Percentiles rank a stretch among this genome's conserved stretches.
phyloP scores from a whole-genome alignment of 768 basidiomycete species.

The Serendipita vermifera region DNA sequence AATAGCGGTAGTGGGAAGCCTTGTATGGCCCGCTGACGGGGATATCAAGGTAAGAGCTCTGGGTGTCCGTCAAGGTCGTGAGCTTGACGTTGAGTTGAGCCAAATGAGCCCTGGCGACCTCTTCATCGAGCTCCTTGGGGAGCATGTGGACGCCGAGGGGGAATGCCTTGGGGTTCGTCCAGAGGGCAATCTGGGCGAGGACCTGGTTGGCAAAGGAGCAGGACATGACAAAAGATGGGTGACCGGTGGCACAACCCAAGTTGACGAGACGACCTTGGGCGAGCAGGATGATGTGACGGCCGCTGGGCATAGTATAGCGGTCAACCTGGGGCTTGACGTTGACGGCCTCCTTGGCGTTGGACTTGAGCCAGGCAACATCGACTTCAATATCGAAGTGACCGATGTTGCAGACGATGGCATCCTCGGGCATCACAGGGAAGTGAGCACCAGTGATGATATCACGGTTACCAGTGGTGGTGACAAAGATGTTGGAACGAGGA shows the following conservation, averaged over 20 bases:
- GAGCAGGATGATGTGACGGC: constrained; percentile 92
- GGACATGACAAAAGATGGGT: constrained; percentile 99
- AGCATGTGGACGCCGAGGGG: constrained; percentile 96
- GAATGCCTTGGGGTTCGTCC: constrained; percentile 86
- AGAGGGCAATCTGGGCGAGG: constrained; percentile 94
- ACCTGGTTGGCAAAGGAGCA: constrained; percentile 99
- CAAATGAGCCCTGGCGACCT: constrained; percentile 94
- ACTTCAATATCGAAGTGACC: constrained; percentile 46
- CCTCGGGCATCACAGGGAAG: constrained; percentile 90
- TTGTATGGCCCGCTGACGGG: constrained; percentile 73
- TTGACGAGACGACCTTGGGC: constrained; percentile 99
- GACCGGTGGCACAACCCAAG: constrained; percentile 95
- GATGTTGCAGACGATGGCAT: constrained; percentile 91
- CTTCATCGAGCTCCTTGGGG: constrained; percentile 97
- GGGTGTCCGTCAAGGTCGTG: constrained; percentile 55
- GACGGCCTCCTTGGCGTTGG: constrained; percentile 63
- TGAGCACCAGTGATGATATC: constrained; percentile 92
- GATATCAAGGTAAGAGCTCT: constrained; percentile 86
- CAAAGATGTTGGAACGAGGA: constrained; percentile 76
- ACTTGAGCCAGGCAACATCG: constrained; percentile 97
- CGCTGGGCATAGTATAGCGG: constrained; percentile 83
- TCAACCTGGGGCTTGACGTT: constrained; percentile 99
- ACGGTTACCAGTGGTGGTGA: constrained; percentile 96
- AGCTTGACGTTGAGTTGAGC: constrained; percentile 87
- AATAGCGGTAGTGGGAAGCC: constrained; percentile 56